phyloP scores from a whole-genome alignment of 495 filamentous ascomycete species.

The Jackrogersella multiformis region DNA sequence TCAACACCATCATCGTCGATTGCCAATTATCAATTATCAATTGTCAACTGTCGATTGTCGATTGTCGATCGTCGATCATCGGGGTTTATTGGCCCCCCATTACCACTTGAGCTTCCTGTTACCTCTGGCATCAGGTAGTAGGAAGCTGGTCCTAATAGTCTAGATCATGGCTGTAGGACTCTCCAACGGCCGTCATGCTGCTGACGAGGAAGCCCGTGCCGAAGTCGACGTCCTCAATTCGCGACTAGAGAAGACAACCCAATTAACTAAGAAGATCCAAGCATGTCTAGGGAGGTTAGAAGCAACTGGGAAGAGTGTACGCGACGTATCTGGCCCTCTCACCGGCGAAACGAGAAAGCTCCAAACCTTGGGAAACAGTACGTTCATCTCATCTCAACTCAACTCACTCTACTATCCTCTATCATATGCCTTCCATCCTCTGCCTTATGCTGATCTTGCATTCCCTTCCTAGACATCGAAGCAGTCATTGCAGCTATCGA shows the following conservation, averaged over 20 bases:
- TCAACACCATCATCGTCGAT: not conserved
- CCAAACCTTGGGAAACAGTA: slow-evolving; percentile 82
- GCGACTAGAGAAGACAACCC: slow-evolving; percentile 68
- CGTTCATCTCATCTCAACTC: slow-evolving; percentile 35
- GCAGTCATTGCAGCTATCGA: slow-evolving; percentile 86
- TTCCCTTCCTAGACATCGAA: slow-evolving; percentile 73
- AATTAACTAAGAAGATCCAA: slow-evolving; percentile 92
- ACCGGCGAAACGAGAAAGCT: slow-evolving; percentile 91
- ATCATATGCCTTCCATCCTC: not conserved
- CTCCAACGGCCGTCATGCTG: slow-evolving; percentile 57
- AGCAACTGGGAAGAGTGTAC: slow-evolving; percentile 84
- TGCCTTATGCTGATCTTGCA: slow-evolving; percentile 17
- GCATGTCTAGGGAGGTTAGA: slow-evolving; percentile 85
- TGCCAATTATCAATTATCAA: no score
- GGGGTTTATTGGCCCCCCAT: not conserved
- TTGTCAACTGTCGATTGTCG: no score
- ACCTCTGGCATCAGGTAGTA: not conserved
- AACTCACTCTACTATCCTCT: not conserved
- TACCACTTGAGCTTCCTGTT: not conserved
- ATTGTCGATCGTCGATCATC: no score
- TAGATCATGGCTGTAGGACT: slow-evolving; percentile 60
- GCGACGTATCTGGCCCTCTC: slow-evolving; percentile 90
- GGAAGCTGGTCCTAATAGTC: not conserved
- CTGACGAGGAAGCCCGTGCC: slow-evolving; percentile 69
- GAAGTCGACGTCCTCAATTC: slow-evolving; percentile 74